Percentiles rank a stretch among this genome's conserved stretches.
These are phyloP conservation scores for Mycena albidolilacea DNA, from an alignment of 768 basidiomycete species.

Conservation along the genomic window DNA sequence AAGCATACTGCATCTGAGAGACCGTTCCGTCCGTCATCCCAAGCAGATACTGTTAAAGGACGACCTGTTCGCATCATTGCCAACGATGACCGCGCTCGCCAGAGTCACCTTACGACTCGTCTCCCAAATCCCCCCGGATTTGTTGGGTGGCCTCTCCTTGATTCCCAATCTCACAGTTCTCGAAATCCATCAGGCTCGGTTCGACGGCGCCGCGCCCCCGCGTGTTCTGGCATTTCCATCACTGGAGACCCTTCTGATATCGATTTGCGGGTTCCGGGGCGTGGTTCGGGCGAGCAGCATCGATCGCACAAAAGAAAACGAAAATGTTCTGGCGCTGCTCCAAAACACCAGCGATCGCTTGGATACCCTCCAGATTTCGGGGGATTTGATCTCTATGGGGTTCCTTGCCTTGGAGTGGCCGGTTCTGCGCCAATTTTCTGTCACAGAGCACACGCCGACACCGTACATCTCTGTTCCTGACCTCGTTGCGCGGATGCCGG, in stretches of 20 bases:
- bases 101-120: neutral
- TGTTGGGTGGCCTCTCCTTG: neutral
- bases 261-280: neutral
- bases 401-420: neutral
- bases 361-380: neutral
- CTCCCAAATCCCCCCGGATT: neutral
- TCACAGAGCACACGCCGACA: neutral
- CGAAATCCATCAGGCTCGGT: slow-evolving; percentile 3
- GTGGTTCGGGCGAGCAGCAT: neutral
- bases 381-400: neutral
- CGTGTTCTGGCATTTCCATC: neutral
- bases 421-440: neutral
- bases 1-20: neutral
- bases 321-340: slow-evolving; percentile 3
- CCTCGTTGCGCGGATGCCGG: neutral
- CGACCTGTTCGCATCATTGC: neutral
- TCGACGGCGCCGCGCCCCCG: neutral
- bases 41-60: neutral
- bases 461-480: slow-evolving; percentile 11
- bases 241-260: neutral
- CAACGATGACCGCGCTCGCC: neutral
- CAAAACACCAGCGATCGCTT: neutral
- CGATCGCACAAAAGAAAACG: neutral
- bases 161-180: neutral
- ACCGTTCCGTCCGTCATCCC: slow-evolving; percentile 5